phyloP scores from a whole-genome alignment of 2,329 filamentous ascomycete genomes.

The Fusarium algeriense region DNA sequence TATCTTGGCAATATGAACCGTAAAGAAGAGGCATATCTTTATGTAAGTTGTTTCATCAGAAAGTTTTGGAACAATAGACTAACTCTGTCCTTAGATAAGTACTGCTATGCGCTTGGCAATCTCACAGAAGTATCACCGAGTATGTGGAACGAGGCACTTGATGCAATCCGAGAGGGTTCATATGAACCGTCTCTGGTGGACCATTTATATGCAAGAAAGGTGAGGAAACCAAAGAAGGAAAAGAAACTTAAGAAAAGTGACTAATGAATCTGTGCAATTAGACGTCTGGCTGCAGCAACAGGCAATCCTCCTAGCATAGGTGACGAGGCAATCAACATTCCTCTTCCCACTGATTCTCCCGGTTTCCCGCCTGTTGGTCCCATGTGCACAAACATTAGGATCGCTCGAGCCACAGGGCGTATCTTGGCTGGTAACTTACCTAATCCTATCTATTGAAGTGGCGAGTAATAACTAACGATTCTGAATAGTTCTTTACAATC shows the following conservation, averaged over 20 bases:
- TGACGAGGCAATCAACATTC: slow-evolving; percentile 45
- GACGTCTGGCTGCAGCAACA: slow-evolving; percentile 43
- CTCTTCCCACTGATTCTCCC: slow-evolving; percentile 45
- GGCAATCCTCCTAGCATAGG: slow-evolving; percentile 45
- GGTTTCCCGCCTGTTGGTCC: slow-evolving; percentile 48
- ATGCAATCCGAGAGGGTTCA: slow-evolving; percentile 47
- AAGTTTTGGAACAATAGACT: not conserved
- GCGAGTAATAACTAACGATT: not conserved
- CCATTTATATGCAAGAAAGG: slow-evolving; percentile 50
- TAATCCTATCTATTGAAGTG: fast-evolving
- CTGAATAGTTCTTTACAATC: slow-evolving; percentile 47
- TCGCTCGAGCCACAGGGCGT: slow-evolving; percentile 42
- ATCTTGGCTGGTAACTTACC: slow-evolving; percentile 42
- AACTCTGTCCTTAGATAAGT: slow-evolving; percentile 37
- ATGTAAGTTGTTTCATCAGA: slow-evolving; percentile 16
- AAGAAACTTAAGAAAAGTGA: fast-evolving
- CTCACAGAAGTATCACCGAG: slow-evolving; percentile 48
- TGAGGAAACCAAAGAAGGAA: not conserved
- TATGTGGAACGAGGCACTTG: slow-evolving; percentile 44
- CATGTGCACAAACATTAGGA: slow-evolving; percentile 48
- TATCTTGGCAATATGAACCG: slow-evolving; percentile 45
- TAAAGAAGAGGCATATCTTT: slow-evolving; percentile 46
- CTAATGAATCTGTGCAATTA: slow-evolving; percentile 4
- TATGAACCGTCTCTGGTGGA: slow-evolving; percentile 48
- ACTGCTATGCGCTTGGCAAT: slow-evolving; percentile 47